Conservation (phyloP, 805 yeast species). For the Tetrapisispora phaffii region DNA sequence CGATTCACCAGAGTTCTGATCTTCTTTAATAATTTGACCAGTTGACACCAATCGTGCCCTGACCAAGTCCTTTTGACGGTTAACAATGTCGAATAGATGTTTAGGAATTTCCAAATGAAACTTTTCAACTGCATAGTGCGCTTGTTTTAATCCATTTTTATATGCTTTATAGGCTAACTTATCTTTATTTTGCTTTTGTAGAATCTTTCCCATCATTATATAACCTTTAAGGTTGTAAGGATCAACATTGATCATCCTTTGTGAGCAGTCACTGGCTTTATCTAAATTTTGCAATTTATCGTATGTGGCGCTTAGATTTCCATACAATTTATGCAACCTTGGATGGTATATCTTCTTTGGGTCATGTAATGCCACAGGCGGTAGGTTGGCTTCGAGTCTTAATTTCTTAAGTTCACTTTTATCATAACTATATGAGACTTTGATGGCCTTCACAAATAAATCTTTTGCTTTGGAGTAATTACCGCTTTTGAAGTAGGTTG, state of each 20-base stretch:
- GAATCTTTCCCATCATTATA: conserved; percentile 20
- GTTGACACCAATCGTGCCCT: conserved; percentile 1
- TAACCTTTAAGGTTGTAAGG: conserved; percentile 23
- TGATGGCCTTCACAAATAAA: conserved; percentile 21
- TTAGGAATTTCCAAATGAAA: conserved; percentile 9
- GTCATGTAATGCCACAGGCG: not conserved
- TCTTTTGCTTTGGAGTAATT: conserved; percentile 20
- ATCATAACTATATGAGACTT: conserved; percentile 18
- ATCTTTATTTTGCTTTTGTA: conserved; percentile 14
- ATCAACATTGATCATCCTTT: conserved; percentile 16
- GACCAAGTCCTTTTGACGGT: conserved; percentile 11
- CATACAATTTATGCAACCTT: conserved; percentile 17
- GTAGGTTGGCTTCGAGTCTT: conserved; percentile 2
- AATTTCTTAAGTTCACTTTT: conserved; percentile 10
- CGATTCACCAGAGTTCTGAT: not conserved
- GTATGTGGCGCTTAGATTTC: conserved; percentile 22
- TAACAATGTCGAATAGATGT: conserved; percentile 8
- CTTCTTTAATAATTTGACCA: not conserved
- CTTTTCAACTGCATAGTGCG: conserved; percentile 7
- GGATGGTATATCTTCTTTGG: conserved; percentile 17
- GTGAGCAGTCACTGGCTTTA: conserved; percentile 16
- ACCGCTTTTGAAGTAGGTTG: conserved; percentile 18
- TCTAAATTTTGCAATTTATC: conserved; percentile 20
- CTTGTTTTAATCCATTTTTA: conserved; percentile 11
- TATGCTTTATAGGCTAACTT: conserved; percentile 17